Evolutionary conservation across 257 asterid genomes (phyloP).

Genomic region (Scutellaria galericulata): DNA sequence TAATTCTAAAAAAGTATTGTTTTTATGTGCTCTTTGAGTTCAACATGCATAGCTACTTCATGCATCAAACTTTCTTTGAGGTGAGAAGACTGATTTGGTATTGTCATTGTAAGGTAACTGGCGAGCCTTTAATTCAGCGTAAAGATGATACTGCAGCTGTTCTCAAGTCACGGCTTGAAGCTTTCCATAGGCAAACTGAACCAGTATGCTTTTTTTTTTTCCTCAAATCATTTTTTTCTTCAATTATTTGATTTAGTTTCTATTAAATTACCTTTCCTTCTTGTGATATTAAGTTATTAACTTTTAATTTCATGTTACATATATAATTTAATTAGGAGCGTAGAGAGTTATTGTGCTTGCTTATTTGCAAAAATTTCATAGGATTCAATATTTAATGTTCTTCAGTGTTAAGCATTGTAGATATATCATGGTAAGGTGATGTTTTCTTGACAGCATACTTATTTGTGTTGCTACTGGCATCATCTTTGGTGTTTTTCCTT

Average conservation of each 20-base stretch:
- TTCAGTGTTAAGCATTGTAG: slow-evolving; percentile 18
- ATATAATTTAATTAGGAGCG: slow-evolving; percentile 4
- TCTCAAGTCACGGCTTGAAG: slow-evolving; percentile 85
- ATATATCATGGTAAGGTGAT: not conserved
- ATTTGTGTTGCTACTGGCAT: not conserved
- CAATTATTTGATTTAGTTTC: not conserved
- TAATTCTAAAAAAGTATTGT: not conserved
- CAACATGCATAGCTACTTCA: slow-evolving; percentile 13
- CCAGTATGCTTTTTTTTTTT: slow-evolving; percentile 54
- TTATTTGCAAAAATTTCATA: not conserved
- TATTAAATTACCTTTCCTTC: not conserved
- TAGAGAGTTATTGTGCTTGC: not conserved
- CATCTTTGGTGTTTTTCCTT: not conserved
- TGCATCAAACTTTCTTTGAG: slow-evolving; percentile 5
- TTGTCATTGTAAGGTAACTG: slow-evolving; percentile 53
- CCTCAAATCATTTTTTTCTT: slow-evolving; percentile 12
- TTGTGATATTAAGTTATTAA: not conserved
- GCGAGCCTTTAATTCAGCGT: slow-evolving; percentile 86
- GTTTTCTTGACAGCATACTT: not conserved
- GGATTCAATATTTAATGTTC: not conserved
- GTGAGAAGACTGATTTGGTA: slow-evolving; percentile 34
- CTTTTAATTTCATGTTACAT: not conserved
- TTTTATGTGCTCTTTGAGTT: slow-evolving; percentile 17
- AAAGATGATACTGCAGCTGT: slow-evolving; percentile 90
- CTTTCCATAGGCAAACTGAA: slow-evolving; percentile 85